Base-by-base conservation (phyloP, 2,329 filamentous ascomycete species). In the Aspergillus sp. region DNA sequence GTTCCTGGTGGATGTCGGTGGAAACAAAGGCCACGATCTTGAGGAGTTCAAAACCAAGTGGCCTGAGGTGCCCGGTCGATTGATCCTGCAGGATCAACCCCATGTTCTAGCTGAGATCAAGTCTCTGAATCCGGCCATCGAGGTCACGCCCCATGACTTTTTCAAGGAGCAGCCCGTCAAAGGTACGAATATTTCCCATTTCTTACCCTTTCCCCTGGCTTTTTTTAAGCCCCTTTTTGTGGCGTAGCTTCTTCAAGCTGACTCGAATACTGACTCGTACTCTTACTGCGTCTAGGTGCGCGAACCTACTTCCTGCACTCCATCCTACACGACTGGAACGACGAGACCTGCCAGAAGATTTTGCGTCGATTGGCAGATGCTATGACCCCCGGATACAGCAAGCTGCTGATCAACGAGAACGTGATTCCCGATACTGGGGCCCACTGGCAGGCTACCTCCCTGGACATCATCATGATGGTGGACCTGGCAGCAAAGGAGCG, bases 1-100 rank as follows among this genome's bases (percentile, higher is more conserved):
- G 7, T 57, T 72, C 1, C 61, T 76, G 20, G 78, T 81, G 0
- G 79, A 82, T 61, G 67, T 81, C 1, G 79, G 77, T 6, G 80
- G 78, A 11, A 70, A 73, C 18, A 54, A 72, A 0, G 78, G 80
- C 4, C 76, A 80, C 60, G 75, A 81, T 63, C 59, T 76, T 24
- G 67, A 63, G 5, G 69, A 75, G 45, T 75, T 81, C 61, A 68
- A 57, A 6, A 60, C 63, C 0, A 74, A 76, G 54, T 73, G 75
- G 58, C 75, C 77, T 0, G 54, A 75, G 0, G 65, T 71, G 0
- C 73, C 77, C 0, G 81, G 81, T 2, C 70, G 73, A 6, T 69
- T 83, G 5, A 66, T 84, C 0, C 66, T 84, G 0, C 81, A 85
- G 62, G 82, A 84, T 59, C 71, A 80, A 6, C 73, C 77, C 0